phyloP scores from a whole-genome alignment of 2,329 filamentous ascomycete genomes.

The Pseudomassariella vexata region DNA sequence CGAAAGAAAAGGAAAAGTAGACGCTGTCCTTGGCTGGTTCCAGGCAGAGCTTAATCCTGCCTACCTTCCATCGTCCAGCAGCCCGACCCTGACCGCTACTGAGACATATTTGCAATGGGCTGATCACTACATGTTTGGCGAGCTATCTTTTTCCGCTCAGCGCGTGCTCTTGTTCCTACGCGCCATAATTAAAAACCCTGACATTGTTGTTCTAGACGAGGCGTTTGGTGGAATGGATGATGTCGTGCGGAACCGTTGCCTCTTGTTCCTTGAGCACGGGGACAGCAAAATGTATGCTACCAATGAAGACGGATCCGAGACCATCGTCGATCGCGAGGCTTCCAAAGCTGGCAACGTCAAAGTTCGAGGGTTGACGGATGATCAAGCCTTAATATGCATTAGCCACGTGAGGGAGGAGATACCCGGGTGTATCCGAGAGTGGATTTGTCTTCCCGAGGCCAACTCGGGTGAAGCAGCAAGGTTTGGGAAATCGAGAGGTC shows the following conservation, averaged over 20 bases:
- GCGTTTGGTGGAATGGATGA: constrained; percentile 84
- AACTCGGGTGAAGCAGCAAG: constrained; percentile 56
- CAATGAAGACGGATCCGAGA: constrained; percentile 23
- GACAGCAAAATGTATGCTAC: constrained; percentile 40
- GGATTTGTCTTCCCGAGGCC: constrained; percentile 77
- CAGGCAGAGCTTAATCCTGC: constrained; percentile 66
- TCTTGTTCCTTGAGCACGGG: constrained; percentile 69
- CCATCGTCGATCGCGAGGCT: constrained; percentile 39
- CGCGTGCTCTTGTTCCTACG: constrained; percentile 80
- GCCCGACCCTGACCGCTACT: constrained; percentile 6
- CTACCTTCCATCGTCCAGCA: constrained; percentile 15
- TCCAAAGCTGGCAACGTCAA: constrained; percentile 38
- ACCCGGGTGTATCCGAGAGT: constrained; percentile 75
- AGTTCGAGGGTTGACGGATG: constrained; percentile 56
- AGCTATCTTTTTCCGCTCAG: constrained; percentile 75
- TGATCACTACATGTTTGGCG: constrained; percentile 60
- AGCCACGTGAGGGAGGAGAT: constrained; percentile 90
- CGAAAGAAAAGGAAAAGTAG: constrained; percentile 53
- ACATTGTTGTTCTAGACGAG: constrained; percentile 81
- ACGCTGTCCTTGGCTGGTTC: constrained; percentile 72
- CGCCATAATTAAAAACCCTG: constrained; percentile 72
- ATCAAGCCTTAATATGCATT: constrained; percentile 85
- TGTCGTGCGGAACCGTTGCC: constrained; percentile 76
- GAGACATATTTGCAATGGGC: constrained; percentile 54
- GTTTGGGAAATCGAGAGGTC: constrained; percentile 58